Evolutionary conservation across 106 monocot species (phyloP), one percentile per base, ranked within the genome.

Genomic region (Agapanthus africanus): DNA sequence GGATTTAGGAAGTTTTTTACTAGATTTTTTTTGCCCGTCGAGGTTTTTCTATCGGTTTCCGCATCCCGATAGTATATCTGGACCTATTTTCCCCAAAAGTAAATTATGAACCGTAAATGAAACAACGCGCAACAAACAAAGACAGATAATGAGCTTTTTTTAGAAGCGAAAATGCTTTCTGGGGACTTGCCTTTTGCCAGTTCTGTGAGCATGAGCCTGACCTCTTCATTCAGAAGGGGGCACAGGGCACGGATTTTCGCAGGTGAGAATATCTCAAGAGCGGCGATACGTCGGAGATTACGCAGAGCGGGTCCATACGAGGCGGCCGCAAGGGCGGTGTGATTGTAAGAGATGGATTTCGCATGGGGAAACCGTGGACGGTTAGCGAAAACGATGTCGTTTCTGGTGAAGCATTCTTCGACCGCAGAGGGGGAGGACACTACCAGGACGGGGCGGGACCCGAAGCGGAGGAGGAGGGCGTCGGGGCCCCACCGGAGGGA

Each of bases 391-490:
- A 27, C 33, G 73, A 74, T 8, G 42, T 70, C 74, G 54, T 65
- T 44, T 31, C 36, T 65, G 40, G 54, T 54, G 66, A 72, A 71
- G 77, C 71, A 68, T 21, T 73, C 44, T 2, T 73, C 69, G 2
- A 69, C 77, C 16, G 40, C 31, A 19, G 52, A 51, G 0, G 67
- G 57, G 31, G 77, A 77, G 36, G 81, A 73, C 31, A 81, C 28
- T 54, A 65, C 23, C 35, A 82, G 69, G 35, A 74, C 74, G 0
- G 65, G 74, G 37, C 74, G 74, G 33, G 70, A 74, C 32, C 79
- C 79, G 44, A 82, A 82, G 46, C 42, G 73, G 65, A 77, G 73
- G 65, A 69, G 44, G 36, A 82, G 25, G 37, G 69, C 22, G 39
- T 9, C 9, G 23, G 77, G 75, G 59, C 80, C 80, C 40, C 71